These are phyloP conservation scores for Madurella mycetomatis DNA, from an alignment of 2,329 filamentous ascomycete species.

Conservation along the genomic window DNA sequence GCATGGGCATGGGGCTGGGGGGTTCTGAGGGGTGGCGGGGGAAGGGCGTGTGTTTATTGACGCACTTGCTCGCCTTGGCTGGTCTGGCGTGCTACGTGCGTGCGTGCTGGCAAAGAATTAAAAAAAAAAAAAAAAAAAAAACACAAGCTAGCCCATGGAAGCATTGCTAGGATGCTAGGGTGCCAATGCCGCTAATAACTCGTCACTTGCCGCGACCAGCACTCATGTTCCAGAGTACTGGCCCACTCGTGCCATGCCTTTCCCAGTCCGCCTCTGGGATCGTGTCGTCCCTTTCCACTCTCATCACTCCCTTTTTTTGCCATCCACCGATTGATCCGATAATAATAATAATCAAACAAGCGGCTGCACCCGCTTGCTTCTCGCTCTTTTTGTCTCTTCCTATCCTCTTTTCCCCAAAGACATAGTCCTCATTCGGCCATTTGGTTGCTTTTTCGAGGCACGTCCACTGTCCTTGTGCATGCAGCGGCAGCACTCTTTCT, in stretches of 20 bases:
- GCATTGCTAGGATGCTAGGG: neutral
- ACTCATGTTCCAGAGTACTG: neutral
- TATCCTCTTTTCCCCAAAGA: neutral
- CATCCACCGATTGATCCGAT: constrained; percentile 2
- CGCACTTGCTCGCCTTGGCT: neutral
- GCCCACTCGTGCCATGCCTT: neutral
- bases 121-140: no score
- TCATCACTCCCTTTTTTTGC: neutral
- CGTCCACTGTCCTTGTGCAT: neutral
- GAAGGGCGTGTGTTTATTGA: neutral
- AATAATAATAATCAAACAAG: constrained; percentile 17
- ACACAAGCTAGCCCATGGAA: no score
- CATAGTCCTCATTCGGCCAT: neutral
- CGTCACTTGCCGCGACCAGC: neutral
- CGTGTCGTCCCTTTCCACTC: neutral
- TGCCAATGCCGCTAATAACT: neutral
- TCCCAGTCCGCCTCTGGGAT: constrained; percentile 1
- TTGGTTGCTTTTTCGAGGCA: neutral
- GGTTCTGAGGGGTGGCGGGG: no score
- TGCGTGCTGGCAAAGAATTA: neutral
- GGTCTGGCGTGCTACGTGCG: neutral
- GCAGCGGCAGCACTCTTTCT: neutral
- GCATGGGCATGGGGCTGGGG: neutral
- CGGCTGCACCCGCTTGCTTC: constrained; percentile 13
- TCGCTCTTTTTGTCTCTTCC: constrained; percentile 15